phyloP scores from a whole-genome alignment of 148 eudicot genomes.

The Rhododendron henanense region DNA sequence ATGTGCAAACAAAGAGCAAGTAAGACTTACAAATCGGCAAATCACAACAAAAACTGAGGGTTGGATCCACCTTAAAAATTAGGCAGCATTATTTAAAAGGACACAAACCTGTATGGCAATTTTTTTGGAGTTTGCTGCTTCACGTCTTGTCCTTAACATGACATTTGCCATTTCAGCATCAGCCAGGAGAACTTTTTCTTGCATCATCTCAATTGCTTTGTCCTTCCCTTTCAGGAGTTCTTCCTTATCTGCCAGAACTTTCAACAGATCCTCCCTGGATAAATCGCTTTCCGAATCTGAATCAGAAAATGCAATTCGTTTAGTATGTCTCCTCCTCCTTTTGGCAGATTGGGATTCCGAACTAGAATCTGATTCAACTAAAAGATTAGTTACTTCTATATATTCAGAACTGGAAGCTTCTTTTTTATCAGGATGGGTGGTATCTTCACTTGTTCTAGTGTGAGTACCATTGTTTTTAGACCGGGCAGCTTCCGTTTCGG shows the following conservation, averaged over 20 bases:
- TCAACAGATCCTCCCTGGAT: constrained; percentile 68
- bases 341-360: constrained; percentile 23
- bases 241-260: constrained; percentile 67
- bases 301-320: constrained; percentile 45
- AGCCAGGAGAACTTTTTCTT: constrained; percentile 69
- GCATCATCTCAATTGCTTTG: constrained; percentile 53
- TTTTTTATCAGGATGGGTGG: constrained; percentile 16
- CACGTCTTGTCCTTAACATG: constrained; percentile 74
- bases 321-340: constrained; percentile 31
- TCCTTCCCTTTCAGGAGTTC: constrained; percentile 46
- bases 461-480: constrained; percentile 30
- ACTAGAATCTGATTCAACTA: constrained; percentile 46
- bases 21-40: background rate
- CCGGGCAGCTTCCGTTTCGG: constrained; percentile 33
- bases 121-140: constrained; percentile 80
- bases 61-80: background rate
- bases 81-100: background rate
- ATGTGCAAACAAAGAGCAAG: constrained; percentile 4
- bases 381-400: constrained; percentile 20
- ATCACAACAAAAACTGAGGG: background rate
- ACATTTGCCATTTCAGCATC: constrained; percentile 90
- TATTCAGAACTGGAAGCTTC: constrained; percentile 28
- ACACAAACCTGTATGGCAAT: constrained; percentile 83
- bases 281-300: constrained; percentile 59
- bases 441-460: constrained; percentile 14